phyloP scores from a whole-genome alignment of 2,329 filamentous ascomycete species.

The Emericellopsis cladophorae region DNA sequence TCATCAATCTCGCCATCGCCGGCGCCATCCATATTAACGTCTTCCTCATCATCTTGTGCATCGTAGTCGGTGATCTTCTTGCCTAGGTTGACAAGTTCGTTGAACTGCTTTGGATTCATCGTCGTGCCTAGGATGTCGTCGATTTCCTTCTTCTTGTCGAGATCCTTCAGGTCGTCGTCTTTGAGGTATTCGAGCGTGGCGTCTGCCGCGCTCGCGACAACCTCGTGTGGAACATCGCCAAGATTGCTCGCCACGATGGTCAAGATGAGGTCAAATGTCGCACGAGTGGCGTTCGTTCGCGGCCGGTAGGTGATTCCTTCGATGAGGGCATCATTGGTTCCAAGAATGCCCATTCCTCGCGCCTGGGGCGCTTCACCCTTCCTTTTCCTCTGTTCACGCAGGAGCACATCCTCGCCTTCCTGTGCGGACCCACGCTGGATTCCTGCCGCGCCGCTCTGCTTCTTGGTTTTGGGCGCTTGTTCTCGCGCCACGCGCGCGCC shows the following conservation, averaged over 20 bases:
- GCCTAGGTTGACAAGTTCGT: conserved; percentile 87
- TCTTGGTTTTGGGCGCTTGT: conserved; percentile 69
- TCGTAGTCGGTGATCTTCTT: conserved; percentile 99
- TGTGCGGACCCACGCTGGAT: conserved; percentile 63
- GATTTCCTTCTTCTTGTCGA: conserved; percentile 96
- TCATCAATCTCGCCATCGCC: conserved; percentile 78
- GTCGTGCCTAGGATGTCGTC: conserved; percentile 83
- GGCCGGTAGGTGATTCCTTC: conserved; percentile 89
- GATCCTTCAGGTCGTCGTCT: conserved; percentile 90
- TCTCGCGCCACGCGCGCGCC: conserved; percentile 73
- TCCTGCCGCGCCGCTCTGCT: conserved; percentile 51
- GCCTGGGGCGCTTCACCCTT: conserved; percentile 60
- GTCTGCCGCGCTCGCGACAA: conserved; percentile 88
- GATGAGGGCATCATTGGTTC: conserved; percentile 73
- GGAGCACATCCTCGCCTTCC: conserved; percentile 74
- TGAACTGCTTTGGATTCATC: conserved; percentile 83
- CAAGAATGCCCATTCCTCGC: conserved; percentile 65
- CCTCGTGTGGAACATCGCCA: conserved; percentile 84
- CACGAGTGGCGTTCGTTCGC: conserved; percentile 78
- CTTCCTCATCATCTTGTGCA: conserved; percentile 88
- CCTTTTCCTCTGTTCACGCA: conserved; percentile 75
- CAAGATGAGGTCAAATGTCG: conserved; percentile 87
- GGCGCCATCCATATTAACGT: conserved; percentile 58
- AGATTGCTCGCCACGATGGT: conserved; percentile 80
- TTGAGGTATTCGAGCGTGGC: conserved; percentile 85